Percentiles rank a stretch among this genome's conserved stretches.
phyloP scores from a whole-genome alignment of 164 flowering plant genomes.

The Piper longum region DNA sequence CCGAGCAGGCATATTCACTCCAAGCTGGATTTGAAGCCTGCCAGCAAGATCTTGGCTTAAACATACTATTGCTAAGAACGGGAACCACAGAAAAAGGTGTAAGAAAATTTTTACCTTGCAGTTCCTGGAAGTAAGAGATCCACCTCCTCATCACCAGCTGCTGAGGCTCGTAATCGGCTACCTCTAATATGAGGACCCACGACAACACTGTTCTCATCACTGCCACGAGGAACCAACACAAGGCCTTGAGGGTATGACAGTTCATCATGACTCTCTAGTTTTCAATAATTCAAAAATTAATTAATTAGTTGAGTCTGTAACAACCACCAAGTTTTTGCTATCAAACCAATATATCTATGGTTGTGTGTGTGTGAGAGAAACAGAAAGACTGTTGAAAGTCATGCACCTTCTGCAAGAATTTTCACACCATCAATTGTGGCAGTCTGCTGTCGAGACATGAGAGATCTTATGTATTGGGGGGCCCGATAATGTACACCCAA shows the following conservation, averaged over 20 bases:
- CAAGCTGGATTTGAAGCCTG: conserved; percentile 96
- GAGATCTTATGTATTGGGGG: conserved; percentile 61
- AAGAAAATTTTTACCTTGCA: conserved; percentile 47
- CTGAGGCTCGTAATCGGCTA: conserved; percentile 69
- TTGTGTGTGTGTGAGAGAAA: neutral
- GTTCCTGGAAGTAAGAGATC: conserved; percentile 98
- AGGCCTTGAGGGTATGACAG: conserved; percentile 80
- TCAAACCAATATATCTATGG: no score
- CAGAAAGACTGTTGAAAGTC: neutral
- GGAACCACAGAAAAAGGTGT: neutral
- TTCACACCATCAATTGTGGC: conserved; percentile 45
- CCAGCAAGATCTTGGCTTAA: neutral
- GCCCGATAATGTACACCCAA: conserved; percentile 98
- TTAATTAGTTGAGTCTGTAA: no score
- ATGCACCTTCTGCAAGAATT: conserved; percentile 66
- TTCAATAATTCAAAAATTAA: neutral
- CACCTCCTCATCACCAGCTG: conserved; percentile 80
- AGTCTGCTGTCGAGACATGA: conserved; percentile 24
- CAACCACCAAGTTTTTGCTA: no score
- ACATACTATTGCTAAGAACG: neutral
- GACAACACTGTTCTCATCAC: conserved; percentile 53
- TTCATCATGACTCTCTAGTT: conserved; percentile 54
- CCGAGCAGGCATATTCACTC: conserved; percentile 99
- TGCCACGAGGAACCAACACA: conserved; percentile 77
- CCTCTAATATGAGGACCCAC: conserved; percentile 96